These are phyloP conservation scores for Capronia americana DNA, from an alignment of 2,329 filamentous ascomycete species.

Conservation along the genomic window DNA sequence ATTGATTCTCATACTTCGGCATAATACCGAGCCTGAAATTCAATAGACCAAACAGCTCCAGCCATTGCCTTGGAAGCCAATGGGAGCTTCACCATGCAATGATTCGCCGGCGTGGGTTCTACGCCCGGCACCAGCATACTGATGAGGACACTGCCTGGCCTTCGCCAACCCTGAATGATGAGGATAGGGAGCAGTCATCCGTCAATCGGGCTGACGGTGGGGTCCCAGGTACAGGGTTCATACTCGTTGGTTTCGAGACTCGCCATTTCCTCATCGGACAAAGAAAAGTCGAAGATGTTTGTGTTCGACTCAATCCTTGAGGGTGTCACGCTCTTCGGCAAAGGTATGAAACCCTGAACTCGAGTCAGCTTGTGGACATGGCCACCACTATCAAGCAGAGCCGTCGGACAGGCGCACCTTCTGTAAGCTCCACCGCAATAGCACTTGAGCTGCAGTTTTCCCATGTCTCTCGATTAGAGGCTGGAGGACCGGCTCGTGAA, in stretches of 20 bases:
- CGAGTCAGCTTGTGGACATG: not conserved
- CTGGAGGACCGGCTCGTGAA: conserved; percentile 69
- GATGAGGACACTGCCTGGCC: too few relatives aligned
- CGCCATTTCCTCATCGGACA: conserved; percentile 64
- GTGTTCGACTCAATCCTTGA: conserved; percentile 71
- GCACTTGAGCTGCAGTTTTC: conserved; percentile 76
- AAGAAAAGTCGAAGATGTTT: conserved; percentile 65
- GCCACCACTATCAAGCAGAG: not conserved
- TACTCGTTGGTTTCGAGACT: conserved; percentile 56
- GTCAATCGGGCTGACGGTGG: not conserved
- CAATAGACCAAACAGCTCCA: too few relatives aligned
- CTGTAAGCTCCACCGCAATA: conserved; percentile 82
- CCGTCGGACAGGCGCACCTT: conserved; percentile 62
- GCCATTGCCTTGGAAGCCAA: too few relatives aligned
- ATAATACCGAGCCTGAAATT: too few relatives aligned
- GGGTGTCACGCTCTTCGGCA: conserved; percentile 75
- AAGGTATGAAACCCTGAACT: conserved; percentile 64
- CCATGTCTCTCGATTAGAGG: conserved; percentile 72
- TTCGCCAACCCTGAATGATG: too few relatives aligned
- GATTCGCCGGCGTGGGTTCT: too few relatives aligned
- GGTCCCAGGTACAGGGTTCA: conserved; percentile 5
- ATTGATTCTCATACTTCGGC: too few relatives aligned
- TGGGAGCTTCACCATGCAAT: too few relatives aligned
- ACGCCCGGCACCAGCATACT: too few relatives aligned
- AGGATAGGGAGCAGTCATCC: not conserved